Conservation (phyloP, 495 filamentous ascomycete species). For the Bathelium albidoporum region DNA sequence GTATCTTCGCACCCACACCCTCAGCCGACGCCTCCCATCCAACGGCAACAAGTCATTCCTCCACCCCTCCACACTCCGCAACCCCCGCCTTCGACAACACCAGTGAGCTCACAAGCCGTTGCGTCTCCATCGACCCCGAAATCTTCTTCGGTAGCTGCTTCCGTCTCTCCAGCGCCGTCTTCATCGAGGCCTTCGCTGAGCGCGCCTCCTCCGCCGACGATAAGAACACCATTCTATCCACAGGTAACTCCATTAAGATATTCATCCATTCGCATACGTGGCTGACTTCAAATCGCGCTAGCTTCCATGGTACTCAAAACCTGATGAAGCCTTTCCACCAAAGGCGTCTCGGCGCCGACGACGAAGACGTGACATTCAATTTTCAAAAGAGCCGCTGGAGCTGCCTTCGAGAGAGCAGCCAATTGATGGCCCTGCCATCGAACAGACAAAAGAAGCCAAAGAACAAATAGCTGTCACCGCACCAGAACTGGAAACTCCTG, state of each 20-base stretch:
- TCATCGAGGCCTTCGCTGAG: constrained; percentile 18
- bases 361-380: constrained; percentile 31
- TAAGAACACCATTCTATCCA: constrained; percentile 44
- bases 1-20: constrained; percentile 29
- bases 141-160: constrained; percentile 2
- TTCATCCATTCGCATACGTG: background rate
- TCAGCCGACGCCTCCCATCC: constrained; percentile 19
- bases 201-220: constrained; percentile 19
- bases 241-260: constrained; percentile 44
- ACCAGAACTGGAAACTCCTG: constrained; percentile 55
- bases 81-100: constrained; percentile 6
- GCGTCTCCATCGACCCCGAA: constrained; percentile 17
- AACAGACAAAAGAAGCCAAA: constrained; percentile 19
- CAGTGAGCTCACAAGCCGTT: constrained; percentile 15
- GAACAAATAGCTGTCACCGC: constrained; percentile 28
- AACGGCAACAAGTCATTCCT: constrained; percentile 14
- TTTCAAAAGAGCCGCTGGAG: constrained; percentile 34
- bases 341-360: constrained; percentile 35
- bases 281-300: constrained; percentile 21
- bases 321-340: constrained; percentile 55
- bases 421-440: constrained; percentile 9
- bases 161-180: constrained; percentile 13
- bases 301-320: constrained; percentile 77
- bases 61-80: constrained; percentile 7
- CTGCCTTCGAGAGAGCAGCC: constrained; percentile 38